phyloP scores from a whole-genome alignment of 192 early-diverging fungal species.

The Coemansia biformis region DNA sequence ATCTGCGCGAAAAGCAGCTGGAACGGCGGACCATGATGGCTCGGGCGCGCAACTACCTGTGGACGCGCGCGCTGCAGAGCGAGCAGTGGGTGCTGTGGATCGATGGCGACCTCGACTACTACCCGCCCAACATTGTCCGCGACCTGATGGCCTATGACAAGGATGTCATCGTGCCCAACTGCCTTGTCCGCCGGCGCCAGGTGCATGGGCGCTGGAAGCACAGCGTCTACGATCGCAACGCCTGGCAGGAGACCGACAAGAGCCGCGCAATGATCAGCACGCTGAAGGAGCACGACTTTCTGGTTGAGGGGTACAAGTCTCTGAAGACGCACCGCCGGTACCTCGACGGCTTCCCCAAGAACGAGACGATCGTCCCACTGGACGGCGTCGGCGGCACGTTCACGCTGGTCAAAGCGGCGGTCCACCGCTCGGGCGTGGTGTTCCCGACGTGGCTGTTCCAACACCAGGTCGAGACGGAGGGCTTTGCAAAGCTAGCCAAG shows the following conservation, averaged over 20 bases:
- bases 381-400: constrained; percentile 68
- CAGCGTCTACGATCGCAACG: constrained; percentile 63
- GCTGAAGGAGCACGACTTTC: constrained; percentile 33
- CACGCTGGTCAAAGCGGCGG: constrained; percentile 58
- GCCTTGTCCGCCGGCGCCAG: constrained; percentile 37
- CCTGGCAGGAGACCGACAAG: constrained; percentile 60
- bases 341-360: constrained; percentile 36
- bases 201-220: constrained; percentile 49
- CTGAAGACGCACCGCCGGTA: constrained; percentile 42
- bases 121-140: constrained; percentile 54
- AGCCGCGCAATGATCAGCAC: constrained; percentile 47
- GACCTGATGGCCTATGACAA: constrained; percentile 61
- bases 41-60: constrained; percentile 57
- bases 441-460: constrained; percentile 60
- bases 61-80: constrained; percentile 54
- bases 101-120: constrained; percentile 66
- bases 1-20: constrained; percentile 55
- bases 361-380: constrained; percentile 50
- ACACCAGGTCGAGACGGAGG: constrained; percentile 70
- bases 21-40: constrained; percentile 59
- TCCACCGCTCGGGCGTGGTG: constrained; percentile 62
- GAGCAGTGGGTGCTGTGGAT: constrained; percentile 72
- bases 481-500: constrained; percentile 67
- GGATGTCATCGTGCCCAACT: constrained; percentile 65
- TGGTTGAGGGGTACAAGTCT: constrained; percentile 47